Percentiles rank a stretch among this genome's conserved stretches.
These are phyloP conservation scores for Isatis lusitanica DNA, from an alignment of 441 rosid species.

Conservation along the genomic window DNA sequence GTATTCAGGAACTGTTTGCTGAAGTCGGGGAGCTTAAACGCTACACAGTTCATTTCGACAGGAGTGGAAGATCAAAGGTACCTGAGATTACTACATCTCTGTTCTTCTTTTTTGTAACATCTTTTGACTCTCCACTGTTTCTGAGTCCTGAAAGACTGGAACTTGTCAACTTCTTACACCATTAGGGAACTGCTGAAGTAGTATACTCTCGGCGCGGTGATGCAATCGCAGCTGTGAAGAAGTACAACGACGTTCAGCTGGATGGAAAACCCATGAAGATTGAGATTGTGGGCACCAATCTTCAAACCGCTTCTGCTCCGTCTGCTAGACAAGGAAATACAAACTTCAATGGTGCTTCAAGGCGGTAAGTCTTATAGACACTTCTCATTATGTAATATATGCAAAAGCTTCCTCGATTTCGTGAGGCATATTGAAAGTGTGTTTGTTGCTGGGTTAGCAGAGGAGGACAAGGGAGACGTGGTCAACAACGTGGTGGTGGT, in stretches of 20 bases:
- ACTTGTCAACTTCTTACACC: conserved; percentile 32
- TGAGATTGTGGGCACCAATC: conserved; percentile 75
- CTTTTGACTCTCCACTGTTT: neutral
- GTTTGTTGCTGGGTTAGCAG: conserved; percentile 22
- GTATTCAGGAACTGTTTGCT: conserved; percentile 73
- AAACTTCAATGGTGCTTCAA: conserved; percentile 50
- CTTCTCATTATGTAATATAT: neutral
- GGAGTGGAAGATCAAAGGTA: conserved; percentile 98
- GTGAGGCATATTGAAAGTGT: conserved; percentile 9
- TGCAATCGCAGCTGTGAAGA: conserved; percentile 83
- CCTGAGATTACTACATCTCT: conserved; percentile 12
- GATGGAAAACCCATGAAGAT: conserved; percentile 96
- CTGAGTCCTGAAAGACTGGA: neutral
- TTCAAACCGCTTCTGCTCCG: conserved; percentile 50
- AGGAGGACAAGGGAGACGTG: conserved; percentile 37
- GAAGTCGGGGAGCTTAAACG: conserved; percentile 95
- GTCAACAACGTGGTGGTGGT: conserved; percentile 45
- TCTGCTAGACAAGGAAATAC: conserved; percentile 42
- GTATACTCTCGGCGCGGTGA: conserved; percentile 69
- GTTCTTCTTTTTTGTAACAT: neutral
- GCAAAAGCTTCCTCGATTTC: neutral
- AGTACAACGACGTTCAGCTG: conserved; percentile 83
- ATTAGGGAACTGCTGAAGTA: conserved; percentile 93
- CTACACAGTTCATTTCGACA: conserved; percentile 71
- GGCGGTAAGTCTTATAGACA: conserved; percentile 51